Conservation (phyloP, 2,329 filamentous ascomycete genomes). For the Hymenoscyphus albidus region DNA sequence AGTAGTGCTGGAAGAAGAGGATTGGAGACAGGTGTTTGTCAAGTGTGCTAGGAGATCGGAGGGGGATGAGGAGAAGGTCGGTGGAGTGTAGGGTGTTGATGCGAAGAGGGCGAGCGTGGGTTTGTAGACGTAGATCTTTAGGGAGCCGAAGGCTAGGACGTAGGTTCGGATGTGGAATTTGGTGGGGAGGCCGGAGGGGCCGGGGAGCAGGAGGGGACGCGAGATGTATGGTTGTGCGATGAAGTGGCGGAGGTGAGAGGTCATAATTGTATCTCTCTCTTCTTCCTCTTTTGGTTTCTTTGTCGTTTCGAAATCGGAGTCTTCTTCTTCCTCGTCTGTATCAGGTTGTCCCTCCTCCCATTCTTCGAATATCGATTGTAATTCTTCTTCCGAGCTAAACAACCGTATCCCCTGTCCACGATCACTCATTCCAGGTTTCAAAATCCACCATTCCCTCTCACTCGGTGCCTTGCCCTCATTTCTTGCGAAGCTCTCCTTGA, state of each 20-base stretch:
- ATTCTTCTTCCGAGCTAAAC: slow-evolving; percentile 78
- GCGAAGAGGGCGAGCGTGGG: slow-evolving; percentile 94
- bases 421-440: slow-evolving; percentile 98
- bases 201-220: slow-evolving; percentile 70
- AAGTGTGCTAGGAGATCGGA: slow-evolving; percentile 69
- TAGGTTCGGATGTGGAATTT: slow-evolving; percentile 98
- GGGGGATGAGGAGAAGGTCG: slow-evolving; percentile 42
- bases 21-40: slow-evolving; percentile 93
- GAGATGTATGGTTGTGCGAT: slow-evolving; percentile 94
- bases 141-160: slow-evolving; percentile 72
- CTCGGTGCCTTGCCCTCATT: slow-evolving; percentile 50
- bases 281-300: slow-evolving; percentile 48
- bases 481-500: slow-evolving; percentile 70
- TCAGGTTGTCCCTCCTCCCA: slow-evolving; percentile 74
- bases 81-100: slow-evolving; percentile 65
- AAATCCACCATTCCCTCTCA: slow-evolving; percentile 85
- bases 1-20: slow-evolving; percentile 48
- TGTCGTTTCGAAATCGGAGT: slow-evolving; percentile 36
- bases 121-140: slow-evolving; percentile 81
- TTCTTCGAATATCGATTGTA: slow-evolving; percentile 84
- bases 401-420: slow-evolving; percentile 88
- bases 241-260: slow-evolving; percentile 92
- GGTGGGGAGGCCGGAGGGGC: slow-evolving; percentile 45
- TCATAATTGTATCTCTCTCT: slow-evolving; percentile 58
- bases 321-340: slow-evolving; percentile 59